Evolutionary conservation across 75 land plant species (phyloP), one percentile per base, ranked within the genome.

Genomic region (Ceratopteris richardii): DNA sequence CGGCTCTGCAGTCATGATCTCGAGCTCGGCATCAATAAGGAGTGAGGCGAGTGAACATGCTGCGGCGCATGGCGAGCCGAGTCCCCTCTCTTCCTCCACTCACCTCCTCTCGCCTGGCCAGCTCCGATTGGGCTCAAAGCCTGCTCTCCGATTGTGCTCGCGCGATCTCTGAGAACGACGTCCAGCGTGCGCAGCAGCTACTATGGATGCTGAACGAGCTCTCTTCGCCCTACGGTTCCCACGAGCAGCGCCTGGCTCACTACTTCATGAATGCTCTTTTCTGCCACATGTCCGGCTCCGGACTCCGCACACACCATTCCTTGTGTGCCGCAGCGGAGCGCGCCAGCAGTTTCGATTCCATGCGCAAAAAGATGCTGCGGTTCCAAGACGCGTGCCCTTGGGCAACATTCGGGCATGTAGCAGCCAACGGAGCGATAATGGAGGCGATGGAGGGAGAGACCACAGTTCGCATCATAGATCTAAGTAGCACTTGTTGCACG

Each of bases 121-220:
- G 37, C 37, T 33, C 37, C 9, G 37, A 33, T 33, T 33, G 37
- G 37, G 37, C 37, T 4, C 37, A 33, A 9, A 33, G 9, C 37
- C 9, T 33, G 37, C 37, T 33, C 3, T 4, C 37, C 37, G 37
- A 33, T 4, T 33, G 37, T 9, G 37, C 37, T 3, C 7, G 7
- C 9, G 37, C 37, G 7, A 33, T 33, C 37, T 33, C 37, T 9
- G 7, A 33, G 48, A 5, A 17, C 21, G 81, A 88, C 67, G 63
- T 68, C n/a, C 25, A 60, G 0, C 84, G 82, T 27, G 70, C 71
- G 14, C 95, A 94, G 59, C 96, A 89, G 20, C 67, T 89, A 23
- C 73, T 94, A 73, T 94, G 98, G 98, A 73, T 81, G 75, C 78
- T 94, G 44, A 94, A 94, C 68, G 98, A 94, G 66, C 80, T 94